A percentile compares a stretch with the other conserved stretches of the same genome.
These are phyloP conservation scores for Discostella stelligeroides DNA, from an alignment of 108 stramenopile genomes.

Conservation along the genomic window DNA sequence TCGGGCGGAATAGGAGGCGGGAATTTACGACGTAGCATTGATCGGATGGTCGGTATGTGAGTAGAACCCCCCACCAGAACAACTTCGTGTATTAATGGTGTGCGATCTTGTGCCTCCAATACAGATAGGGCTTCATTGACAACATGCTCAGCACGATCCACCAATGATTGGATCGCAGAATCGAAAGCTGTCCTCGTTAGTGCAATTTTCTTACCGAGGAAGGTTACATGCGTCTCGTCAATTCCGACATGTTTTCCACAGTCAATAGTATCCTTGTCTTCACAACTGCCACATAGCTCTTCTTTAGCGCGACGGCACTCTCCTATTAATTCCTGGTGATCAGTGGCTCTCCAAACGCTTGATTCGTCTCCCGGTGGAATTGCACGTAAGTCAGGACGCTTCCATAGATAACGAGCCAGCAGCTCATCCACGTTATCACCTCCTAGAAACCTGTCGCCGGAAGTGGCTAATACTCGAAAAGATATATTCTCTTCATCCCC, in stretches of 20 bases:
- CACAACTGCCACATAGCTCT: conserved; percentile 60
- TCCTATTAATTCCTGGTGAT: conserved; percentile 42
- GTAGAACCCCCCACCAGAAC: conserved; percentile 82
- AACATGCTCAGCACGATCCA: conserved; percentile 47
- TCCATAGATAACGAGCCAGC: conserved; percentile 33
- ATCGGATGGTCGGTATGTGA: conserved; percentile 67
- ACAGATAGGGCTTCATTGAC: conserved; percentile 44
- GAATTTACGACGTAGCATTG: conserved; percentile 66
- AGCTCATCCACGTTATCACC: conserved; percentile 86
- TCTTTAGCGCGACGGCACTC: conserved; percentile 77
- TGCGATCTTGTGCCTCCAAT: conserved; percentile 11
- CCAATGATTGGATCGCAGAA: conserved; percentile 37
- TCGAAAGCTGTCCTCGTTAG: conserved; percentile 57
- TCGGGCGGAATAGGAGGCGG: conserved; percentile 55
- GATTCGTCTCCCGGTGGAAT: conserved; percentile 4
- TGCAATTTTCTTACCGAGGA: conserved; percentile 9
- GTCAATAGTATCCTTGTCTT: conserved; percentile 26
- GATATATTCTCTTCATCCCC: conserved; percentile 17
- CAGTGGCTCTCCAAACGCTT: conserved; percentile 17
- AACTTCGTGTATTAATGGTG: conserved; percentile 63
- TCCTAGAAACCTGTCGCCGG: conserved; percentile 68
- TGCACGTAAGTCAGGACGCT: conserved; percentile 6
- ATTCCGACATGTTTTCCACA: conserved; percentile 7
- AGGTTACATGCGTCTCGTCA: conserved; percentile 34
- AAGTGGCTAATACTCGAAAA: conserved; percentile 69